Base-by-base conservation (phyloP, 2,329 filamentous ascomycete species). In the Pseudogymnoascus destructans region DNA sequence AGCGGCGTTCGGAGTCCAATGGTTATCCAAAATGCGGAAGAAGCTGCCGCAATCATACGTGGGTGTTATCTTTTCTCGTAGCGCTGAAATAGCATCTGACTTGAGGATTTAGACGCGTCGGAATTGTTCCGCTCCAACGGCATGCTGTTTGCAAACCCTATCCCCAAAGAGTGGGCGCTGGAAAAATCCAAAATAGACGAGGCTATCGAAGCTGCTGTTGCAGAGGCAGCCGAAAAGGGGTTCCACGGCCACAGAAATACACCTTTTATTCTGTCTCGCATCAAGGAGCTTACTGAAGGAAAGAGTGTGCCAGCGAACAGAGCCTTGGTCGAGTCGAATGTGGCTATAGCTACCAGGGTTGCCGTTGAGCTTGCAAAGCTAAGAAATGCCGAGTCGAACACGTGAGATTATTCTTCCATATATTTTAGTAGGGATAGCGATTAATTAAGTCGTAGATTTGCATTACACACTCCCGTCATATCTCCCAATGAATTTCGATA, bases 1-100 rank as follows among this genome's bases (percentile, higher is more conserved):
- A 96, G 91, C 70, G 89, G 90, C 10, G 74, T 86, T 57, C 82
- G 77, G 70, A 95, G 89, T 67, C 92, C 92, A 0, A 80, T 81
- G 19, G 80, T 87, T 1, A 80, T 96, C 40, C 73, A 82, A 57
- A 79, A 85, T 63, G 89, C 95, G 68, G 77, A 77, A 58, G 87
- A 97, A 68, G 93, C 93, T 32, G 93, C 93, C 0, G 84, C 86
- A n/a, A 89, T 97, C 59, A 87, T 95, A 59, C 77, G 81, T 84
- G 70, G 70, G 79, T 73, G 5, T 36, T 36, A 7, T n/a, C 6
- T 49, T 57, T 49, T 23, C 11, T 7, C 17, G 9, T 19, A 19
- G 2, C 10, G 11, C 10, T 4, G n/a, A 52, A 19, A 30, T 17
- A 27, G 27, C 21, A 23, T 15, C 13, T 21, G n/a, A 13, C 17